A percentile compares a stretch with the other conserved stretches of the same genome.
These are phyloP conservation scores for Paraleonurus japonicus DNA, from an alignment of 257 asterid genomes.

Conservation along the genomic window DNA sequence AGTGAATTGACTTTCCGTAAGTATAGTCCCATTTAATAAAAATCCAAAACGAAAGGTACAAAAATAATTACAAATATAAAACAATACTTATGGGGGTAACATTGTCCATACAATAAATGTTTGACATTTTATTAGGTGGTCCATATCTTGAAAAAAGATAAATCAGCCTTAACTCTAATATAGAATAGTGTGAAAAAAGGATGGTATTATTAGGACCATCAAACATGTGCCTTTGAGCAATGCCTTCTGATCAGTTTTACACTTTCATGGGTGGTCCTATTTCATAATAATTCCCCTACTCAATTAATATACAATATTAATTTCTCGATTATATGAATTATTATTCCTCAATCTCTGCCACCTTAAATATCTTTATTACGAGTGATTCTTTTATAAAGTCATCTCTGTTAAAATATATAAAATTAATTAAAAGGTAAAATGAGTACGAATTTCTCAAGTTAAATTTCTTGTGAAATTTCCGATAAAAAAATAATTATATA, in stretches of 20 bases:
- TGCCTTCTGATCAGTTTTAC: neutral
- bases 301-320: too few species aligned
- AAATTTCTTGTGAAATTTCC: too few species aligned
- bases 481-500: too few species aligned
- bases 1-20: neutral
- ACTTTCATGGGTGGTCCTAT: conserved; percentile 13
- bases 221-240: conserved; percentile 9
- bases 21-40: neutral
- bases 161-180: conserved; percentile 20
- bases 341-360: too few species aligned
- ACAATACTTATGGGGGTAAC: neutral
- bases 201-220: conserved; percentile 19
- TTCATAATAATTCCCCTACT: too few species aligned
- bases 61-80: neutral
- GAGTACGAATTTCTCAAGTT: too few species aligned
- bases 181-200: conserved; percentile 23
- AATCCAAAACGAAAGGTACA: neutral
- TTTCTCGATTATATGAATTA: too few species aligned
- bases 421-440: too few species aligned
- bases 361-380: too few species aligned
- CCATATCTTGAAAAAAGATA: conserved; percentile 23
- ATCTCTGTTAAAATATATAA: too few species aligned
- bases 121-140: conserved; percentile 32
- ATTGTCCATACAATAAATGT: conserved; percentile 12
- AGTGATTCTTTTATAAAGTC: too few species aligned